Percentiles rank a stretch among this genome's conserved stretches.
Evolutionary conservation across 2,329 filamentous ascomycete species (phyloP).

Genomic region (Venturia nashicola): DNA sequence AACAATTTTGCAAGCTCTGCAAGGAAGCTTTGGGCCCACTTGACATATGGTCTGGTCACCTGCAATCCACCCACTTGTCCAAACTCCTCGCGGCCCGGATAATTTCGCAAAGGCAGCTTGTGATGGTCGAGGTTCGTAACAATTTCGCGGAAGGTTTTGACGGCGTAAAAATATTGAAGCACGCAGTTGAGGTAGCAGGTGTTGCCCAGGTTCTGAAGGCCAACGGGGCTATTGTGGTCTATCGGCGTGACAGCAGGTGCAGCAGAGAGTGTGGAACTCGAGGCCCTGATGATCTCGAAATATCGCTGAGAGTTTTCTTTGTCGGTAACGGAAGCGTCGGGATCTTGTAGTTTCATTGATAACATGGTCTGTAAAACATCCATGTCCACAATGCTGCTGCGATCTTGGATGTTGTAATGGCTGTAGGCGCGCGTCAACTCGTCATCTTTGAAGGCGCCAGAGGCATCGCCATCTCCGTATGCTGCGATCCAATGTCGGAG

Average conservation of each 20-base stretch:
- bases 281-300: slow-evolving; percentile 2
- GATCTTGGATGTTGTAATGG: slow-evolving; percentile 36
- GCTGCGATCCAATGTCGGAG: slow-evolving; percentile 33
- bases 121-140: slow-evolving; percentile 64
- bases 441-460: slow-evolving; percentile 33
- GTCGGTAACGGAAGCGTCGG: background rate
- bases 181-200: slow-evolving; percentile 97
- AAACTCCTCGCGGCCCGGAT: slow-evolving; percentile 45
- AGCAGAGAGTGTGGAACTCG: background rate
- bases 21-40: slow-evolving; percentile 60
- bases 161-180: slow-evolving; percentile 86
- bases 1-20: slow-evolving; percentile 62
- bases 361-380: slow-evolving; percentile 19
- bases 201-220: slow-evolving; percentile 87
- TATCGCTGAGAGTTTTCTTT: slow-evolving; percentile 8
- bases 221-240: slow-evolving; percentile 48
- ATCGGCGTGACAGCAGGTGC: slow-evolving; percentile 14
- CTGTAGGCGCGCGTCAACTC: slow-evolving; percentile 29
- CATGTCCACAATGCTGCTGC: slow-evolving; percentile 37
- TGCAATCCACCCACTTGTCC: slow-evolving; percentile 67
- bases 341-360: slow-evolving; percentile 1
- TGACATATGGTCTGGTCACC: slow-evolving; percentile 46
- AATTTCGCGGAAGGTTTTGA: slow-evolving; percentile 68
- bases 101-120: slow-evolving; percentile 27
- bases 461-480: slow-evolving; percentile 36